These are phyloP conservation scores for Lipomyces kockii DNA, from an alignment of 805 yeast genomes.

Conservation along the genomic window DNA sequence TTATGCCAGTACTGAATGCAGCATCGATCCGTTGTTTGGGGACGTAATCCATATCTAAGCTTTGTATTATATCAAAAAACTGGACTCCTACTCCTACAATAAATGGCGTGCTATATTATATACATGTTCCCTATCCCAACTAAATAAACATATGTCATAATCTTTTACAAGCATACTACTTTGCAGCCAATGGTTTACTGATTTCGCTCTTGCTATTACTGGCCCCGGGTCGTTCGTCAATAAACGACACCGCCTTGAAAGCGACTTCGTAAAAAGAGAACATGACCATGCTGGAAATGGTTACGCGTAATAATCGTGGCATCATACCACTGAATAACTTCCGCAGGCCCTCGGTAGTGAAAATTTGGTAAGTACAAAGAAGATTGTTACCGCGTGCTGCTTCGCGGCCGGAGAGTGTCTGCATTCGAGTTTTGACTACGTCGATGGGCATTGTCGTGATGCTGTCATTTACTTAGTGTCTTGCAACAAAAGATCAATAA, in stretches of 20 bases:
- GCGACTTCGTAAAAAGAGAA: conserved; percentile 23
- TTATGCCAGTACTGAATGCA: neutral
- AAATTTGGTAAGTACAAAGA: conserved; percentile 45
- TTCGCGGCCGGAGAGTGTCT: conserved; percentile 54
- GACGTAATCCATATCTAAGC: neutral
- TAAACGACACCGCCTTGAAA: neutral
- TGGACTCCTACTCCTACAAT: neutral
- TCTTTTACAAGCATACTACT: neutral
- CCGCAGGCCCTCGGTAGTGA: conserved; percentile 48
- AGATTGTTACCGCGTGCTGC: conserved; percentile 46
- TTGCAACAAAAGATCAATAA: neutral
- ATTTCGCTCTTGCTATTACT: neutral
- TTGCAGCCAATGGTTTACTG: neutral
- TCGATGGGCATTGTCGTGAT: conserved; percentile 85
- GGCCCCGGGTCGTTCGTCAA: conserved; percentile 5
- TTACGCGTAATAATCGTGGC: conserved; percentile 27
- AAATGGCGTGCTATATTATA: neutral
- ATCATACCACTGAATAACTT: conserved; percentile 26
- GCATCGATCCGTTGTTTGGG: neutral
- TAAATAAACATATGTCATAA: neutral
- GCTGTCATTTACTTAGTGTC: conserved; percentile 58
- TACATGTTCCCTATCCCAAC: neutral
- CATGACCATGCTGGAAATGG: conserved; percentile 28
- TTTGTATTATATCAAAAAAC: neutral
- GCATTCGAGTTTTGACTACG: conserved; percentile 96